A percentile compares a stretch with the other conserved stretches of the same genome.
Evolutionary conservation across 2,329 filamentous ascomycete species (phyloP).

Genomic region (Exophiala calicioides): DNA sequence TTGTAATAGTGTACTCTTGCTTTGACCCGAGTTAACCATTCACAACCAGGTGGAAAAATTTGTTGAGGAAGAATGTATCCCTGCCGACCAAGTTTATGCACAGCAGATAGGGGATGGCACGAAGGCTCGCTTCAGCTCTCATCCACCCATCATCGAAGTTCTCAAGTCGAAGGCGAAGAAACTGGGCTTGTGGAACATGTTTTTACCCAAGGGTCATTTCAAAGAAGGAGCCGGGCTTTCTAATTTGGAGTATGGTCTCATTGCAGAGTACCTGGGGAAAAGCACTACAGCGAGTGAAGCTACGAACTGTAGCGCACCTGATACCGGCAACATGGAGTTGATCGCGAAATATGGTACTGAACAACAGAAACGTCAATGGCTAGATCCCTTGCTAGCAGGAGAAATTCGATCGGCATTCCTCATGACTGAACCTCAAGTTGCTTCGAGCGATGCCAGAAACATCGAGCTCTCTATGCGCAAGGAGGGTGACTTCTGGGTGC

Average conservation of each 20-base stretch:
- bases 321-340: slow-evolving; percentile 96
- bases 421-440: slow-evolving; percentile 90
- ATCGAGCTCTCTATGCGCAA: slow-evolving; percentile 79
- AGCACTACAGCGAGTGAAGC: slow-evolving; percentile 81
- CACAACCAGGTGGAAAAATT: slow-evolving; percentile 78
- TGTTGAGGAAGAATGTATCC: slow-evolving; percentile 92
- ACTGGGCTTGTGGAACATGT: slow-evolving; percentile 97
- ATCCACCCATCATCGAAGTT: slow-evolving; percentile 81
- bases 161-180: slow-evolving; percentile 81
- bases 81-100: slow-evolving; percentile 76
- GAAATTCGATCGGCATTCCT: slow-evolving; percentile 86
- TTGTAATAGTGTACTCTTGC: neutral
- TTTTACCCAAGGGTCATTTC: slow-evolving; percentile 92
- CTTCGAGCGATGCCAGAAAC: slow-evolving; percentile 89
- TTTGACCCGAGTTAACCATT: slow-evolving; percentile 3
- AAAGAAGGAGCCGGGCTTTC: slow-evolving; percentile 82
- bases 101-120: slow-evolving; percentile 72
- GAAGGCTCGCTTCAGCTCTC: slow-evolving; percentile 70
- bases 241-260: slow-evolving; percentile 95
- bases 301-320: slow-evolving; percentile 85
- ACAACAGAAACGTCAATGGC: slow-evolving; percentile 70
- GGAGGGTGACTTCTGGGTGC: slow-evolving; percentile 84
- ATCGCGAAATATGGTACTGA: slow-evolving; percentile 87
- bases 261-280: slow-evolving; percentile 94
- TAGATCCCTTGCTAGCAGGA: slow-evolving; percentile 77